Evolutionary conservation across 768 basidiomycete genomes (phyloP).

Genomic region (Amanita thiersii): DNA sequence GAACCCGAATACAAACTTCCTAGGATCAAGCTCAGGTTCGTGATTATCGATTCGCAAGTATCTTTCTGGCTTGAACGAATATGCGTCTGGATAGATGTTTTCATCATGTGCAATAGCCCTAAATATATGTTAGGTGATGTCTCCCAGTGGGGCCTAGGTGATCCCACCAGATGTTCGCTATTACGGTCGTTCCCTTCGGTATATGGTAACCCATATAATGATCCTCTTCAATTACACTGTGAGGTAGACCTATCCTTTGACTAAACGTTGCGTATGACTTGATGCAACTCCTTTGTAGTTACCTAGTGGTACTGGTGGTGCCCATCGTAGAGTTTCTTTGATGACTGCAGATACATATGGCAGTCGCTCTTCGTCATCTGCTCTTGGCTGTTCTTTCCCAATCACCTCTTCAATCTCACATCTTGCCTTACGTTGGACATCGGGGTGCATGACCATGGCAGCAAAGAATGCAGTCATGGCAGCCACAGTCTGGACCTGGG

Average conservation of each 20-base stretch:
- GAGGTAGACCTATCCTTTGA: too few relatives aligned
- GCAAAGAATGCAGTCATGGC: slow-evolving; percentile 25
- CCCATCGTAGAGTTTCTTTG: slow-evolving; percentile 16
- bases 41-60: neutral
- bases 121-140: neutral
- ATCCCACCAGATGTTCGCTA: slow-evolving; percentile 4
- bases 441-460: slow-evolving; percentile 29
- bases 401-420: slow-evolving; percentile 27
- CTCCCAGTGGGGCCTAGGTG: neutral
- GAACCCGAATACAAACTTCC: slow-evolving; percentile 18
- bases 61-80: neutral
- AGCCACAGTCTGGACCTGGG: slow-evolving; percentile 15
- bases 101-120: slow-evolving; percentile 12
- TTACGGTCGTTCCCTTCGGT: slow-evolving; percentile 16
- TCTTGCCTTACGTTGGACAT: slow-evolving; percentile 27
- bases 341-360: slow-evolving; percentile 19
- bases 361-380: too few relatives aligned
- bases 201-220: slow-evolving; percentile 23
- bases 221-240: too few relatives aligned
- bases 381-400: too few relatives aligned
- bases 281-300: neutral
- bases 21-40: slow-evolving; percentile 9
- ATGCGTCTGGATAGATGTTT: slow-evolving; percentile 10
- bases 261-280: neutral
- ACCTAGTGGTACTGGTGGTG: slow-evolving; percentile 12